Conservation (phyloP, 2,329 filamentous ascomycete genomes). For the Chaetomiaceae sp. region DNA sequence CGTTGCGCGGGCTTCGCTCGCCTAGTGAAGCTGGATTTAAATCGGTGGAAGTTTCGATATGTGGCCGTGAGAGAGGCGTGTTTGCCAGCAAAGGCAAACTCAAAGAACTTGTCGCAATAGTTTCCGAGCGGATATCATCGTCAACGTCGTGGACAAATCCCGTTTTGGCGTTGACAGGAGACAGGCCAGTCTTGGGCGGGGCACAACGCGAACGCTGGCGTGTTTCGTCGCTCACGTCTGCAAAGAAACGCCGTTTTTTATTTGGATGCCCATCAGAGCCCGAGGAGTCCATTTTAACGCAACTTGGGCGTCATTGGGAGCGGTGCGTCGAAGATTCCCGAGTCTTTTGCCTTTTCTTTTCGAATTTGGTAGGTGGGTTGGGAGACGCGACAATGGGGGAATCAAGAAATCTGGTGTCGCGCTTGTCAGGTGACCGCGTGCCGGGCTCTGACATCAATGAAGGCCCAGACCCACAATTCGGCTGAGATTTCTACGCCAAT, state of each 20-base stretch:
- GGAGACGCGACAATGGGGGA: slow-evolving; percentile 23
- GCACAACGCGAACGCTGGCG: slow-evolving; percentile 11
- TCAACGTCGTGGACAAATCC: background rate
- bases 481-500: slow-evolving; percentile 4
- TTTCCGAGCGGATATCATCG: background rate
- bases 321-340: no score
- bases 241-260: slow-evolving; percentile 47
- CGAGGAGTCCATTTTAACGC: slow-evolving; percentile 17
- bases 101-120: background rate
- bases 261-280: slow-evolving; percentile 38
- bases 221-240: slow-evolving; percentile 32
- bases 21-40: background rate
- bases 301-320: background rate
- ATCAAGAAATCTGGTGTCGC: slow-evolving; percentile 25
- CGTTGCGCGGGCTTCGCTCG: background rate
- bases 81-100: background rate
- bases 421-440: slow-evolving; percentile 24
- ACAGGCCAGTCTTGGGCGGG: background rate
- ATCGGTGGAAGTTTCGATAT: background rate
- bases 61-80: background rate
- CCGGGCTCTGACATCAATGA: background rate
- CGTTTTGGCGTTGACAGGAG: background rate
- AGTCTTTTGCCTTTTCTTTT: no score
- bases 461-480: background rate
- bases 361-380: background rate